A percentile compares a stretch with the other conserved stretches of the same genome.
Conservation (phyloP, 2,329 filamentous ascomycete genomes). For the Diaporthe citrichinensis region DNA sequence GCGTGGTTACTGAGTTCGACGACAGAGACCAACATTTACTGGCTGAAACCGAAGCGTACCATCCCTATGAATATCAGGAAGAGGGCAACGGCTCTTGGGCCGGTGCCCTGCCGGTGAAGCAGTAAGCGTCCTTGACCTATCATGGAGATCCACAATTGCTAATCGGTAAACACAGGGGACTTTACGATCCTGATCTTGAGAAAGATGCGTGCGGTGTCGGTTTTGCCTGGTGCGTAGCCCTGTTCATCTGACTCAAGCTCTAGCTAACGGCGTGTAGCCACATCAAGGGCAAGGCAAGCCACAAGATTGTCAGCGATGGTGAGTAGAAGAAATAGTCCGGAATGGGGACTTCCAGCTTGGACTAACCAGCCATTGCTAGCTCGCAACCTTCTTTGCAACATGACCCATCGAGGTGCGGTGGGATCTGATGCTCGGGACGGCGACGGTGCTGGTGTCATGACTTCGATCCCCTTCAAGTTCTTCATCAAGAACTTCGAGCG, state of each 20-base stretch:
- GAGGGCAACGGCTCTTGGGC: conserved; percentile 92
- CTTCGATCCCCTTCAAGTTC: conserved; percentile 97
- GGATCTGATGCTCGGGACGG: conserved; percentile 98
- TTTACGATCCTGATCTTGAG: conserved; percentile 95
- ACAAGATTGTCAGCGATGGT: conserved; percentile 99
- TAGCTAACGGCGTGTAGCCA: conserved; percentile 69
- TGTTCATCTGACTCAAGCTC: background rate
- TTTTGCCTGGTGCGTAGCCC: conserved; percentile 85
- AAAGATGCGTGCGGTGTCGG: conserved; percentile 99
- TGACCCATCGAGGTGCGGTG: conserved; percentile 99
- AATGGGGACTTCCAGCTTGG: background rate
- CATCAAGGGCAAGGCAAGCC: conserved; percentile 96
- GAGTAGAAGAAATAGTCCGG: conserved; percentile 52
- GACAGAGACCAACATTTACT: conserved; percentile 75
- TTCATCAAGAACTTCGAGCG: conserved; percentile 98
- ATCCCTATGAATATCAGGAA: conserved; percentile 87
- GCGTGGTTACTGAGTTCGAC: conserved; percentile 76
- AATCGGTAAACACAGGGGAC: conserved; percentile 66
- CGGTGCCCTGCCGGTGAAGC: conserved; percentile 94
- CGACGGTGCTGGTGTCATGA: conserved; percentile 99
- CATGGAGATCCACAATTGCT: background rate
- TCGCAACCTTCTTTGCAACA: conserved; percentile 96
- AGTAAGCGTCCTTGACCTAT: conserved; percentile 64
- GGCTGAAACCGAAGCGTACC: conserved; percentile 71
- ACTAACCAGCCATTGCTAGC: conserved; percentile 63